Percentiles rank a stretch among this genome's conserved stretches.
phyloP scores from a whole-genome alignment of 495 filamentous ascomycete species.

The Trichoderma gamsii region DNA sequence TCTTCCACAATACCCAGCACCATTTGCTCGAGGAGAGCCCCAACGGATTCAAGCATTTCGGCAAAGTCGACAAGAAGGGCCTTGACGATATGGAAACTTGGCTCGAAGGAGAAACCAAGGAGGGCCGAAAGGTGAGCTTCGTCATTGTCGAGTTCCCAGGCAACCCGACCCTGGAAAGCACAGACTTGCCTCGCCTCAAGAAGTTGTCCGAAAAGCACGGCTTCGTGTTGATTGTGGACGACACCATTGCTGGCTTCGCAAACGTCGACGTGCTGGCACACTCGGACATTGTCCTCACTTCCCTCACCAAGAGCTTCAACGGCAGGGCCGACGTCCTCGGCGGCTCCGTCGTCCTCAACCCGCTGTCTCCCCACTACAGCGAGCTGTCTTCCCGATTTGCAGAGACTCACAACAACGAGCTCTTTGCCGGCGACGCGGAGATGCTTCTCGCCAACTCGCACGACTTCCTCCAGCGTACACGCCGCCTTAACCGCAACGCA shows the following conservation, averaged over 20 bases:
- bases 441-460: conserved; percentile 37
- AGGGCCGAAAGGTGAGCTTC: conserved; percentile 27
- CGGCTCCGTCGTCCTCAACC: conserved; percentile 38
- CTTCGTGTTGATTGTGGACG: conserved; percentile 45
- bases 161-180: conserved; percentile 40
- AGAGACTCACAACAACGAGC: conserved; percentile 32
- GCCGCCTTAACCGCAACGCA: conserved; percentile 40
- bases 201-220: conserved; percentile 34
- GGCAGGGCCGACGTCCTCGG: conserved; percentile 49
- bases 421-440: conserved; percentile 36
- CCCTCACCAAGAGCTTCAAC: conserved; percentile 46
- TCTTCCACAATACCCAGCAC: conserved; percentile 32
- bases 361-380: conserved; percentile 28
- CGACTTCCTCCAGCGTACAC: conserved; percentile 35
- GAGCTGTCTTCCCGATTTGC: conserved; percentile 27
- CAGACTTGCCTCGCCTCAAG: conserved; percentile 38
- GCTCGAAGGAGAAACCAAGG: conserved; percentile 27
- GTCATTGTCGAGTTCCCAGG: conserved; percentile 43
- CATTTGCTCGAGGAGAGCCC: conserved; percentile 28
- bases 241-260: conserved; percentile 44
- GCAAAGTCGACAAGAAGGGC: conserved; percentile 27
- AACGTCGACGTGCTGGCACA: conserved; percentile 40
- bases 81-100: conserved; percentile 35
- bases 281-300: conserved; percentile 42
- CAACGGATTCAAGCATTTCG: conserved; percentile 34